These are phyloP conservation scores for Dendrobium nobile DNA, from an alignment of 106 monocot species.

Conservation along the genomic window DNA sequence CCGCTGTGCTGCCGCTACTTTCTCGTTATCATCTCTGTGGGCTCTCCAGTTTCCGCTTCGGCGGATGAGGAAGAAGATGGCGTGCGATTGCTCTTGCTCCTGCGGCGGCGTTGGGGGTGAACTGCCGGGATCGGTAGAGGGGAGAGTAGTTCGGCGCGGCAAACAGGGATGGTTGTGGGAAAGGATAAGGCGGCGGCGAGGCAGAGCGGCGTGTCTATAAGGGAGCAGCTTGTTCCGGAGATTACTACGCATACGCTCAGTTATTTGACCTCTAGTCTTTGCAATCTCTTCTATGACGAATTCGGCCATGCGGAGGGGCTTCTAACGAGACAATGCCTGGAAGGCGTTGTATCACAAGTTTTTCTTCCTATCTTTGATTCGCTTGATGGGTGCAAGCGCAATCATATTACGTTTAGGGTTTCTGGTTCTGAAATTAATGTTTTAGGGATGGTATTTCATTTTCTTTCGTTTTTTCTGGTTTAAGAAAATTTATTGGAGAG, in stretches of 20 bases:
- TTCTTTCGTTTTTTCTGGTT: background rate
- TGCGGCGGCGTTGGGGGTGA: conserved; percentile 7
- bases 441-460: background rate
- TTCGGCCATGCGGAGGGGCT: conserved; percentile 57
- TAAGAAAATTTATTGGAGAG: background rate
- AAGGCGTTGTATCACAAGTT: conserved; percentile 60
- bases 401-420: background rate
- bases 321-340: conserved; percentile 66
- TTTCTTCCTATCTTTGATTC: background rate
- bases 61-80: conserved; percentile 3
- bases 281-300: conserved; percentile 60
- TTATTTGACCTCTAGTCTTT: conserved; percentile 57
- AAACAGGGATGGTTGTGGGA: conserved; percentile 10
- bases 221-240: conserved; percentile 72
- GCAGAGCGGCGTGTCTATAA: conserved; percentile 42
- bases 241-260: conserved; percentile 57
- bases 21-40: conserved; percentile 12
- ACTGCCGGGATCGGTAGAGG: background rate
- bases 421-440: background rate
- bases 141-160: conserved; percentile 1
- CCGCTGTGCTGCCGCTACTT: conserved; percentile 4
- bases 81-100: conserved; percentile 14
- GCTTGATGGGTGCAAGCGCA: background rate
- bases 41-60: background rate
- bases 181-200: conserved; percentile 24